Percentiles rank a stretch among this genome's conserved stretches.
phyloP scores from a whole-genome alignment of 495 filamentous ascomycete species.

The Xylaria intraflava region DNA sequence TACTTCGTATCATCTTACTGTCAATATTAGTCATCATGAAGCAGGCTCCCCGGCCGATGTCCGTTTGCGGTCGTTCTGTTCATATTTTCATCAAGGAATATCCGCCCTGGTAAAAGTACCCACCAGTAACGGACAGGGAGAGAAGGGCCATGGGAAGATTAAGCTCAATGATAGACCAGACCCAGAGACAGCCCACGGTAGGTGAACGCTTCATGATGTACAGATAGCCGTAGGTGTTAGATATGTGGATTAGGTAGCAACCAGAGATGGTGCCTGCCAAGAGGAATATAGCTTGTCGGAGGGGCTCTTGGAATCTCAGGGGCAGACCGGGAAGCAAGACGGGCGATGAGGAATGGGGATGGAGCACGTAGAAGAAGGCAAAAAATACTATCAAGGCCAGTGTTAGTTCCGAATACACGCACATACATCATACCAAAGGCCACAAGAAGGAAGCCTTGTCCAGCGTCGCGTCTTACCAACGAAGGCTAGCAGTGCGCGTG shows the following conservation, averaged over 20 bases:
- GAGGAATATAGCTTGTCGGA: conserved; percentile 59
- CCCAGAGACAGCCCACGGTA: conserved; percentile 82
- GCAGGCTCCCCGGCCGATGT: conserved; percentile 6
- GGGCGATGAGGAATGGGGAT: conserved; percentile 43
- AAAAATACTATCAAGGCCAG: conserved; percentile 48
- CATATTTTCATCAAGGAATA: conserved; percentile 47
- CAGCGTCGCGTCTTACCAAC: conserved; percentile 33
- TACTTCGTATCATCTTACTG: conserved; percentile 23
- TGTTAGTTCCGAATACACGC: conserved; percentile 12
- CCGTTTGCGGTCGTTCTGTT: background rate
- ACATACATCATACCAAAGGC: background rate
- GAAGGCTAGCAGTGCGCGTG: conserved; percentile 44
- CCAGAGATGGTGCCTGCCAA: conserved; percentile 50
- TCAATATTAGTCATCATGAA: conserved; percentile 7
- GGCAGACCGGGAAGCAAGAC: conserved; percentile 35
- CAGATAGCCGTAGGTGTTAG: conserved; percentile 72
- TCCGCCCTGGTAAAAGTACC: conserved; percentile 65
- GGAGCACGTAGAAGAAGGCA: conserved; percentile 55
- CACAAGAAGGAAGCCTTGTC: background rate
- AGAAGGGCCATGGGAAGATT: conserved; percentile 58
- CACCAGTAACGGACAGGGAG: conserved; percentile 52
- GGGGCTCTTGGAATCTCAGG: conserved; percentile 37
- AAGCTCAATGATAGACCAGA: conserved; percentile 90
- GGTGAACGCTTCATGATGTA: conserved; percentile 90
- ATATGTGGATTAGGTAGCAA: conserved; percentile 70